phyloP scores from a whole-genome alignment of 192 early-diverging fungal species.

The Coemansia sp. region DNA sequence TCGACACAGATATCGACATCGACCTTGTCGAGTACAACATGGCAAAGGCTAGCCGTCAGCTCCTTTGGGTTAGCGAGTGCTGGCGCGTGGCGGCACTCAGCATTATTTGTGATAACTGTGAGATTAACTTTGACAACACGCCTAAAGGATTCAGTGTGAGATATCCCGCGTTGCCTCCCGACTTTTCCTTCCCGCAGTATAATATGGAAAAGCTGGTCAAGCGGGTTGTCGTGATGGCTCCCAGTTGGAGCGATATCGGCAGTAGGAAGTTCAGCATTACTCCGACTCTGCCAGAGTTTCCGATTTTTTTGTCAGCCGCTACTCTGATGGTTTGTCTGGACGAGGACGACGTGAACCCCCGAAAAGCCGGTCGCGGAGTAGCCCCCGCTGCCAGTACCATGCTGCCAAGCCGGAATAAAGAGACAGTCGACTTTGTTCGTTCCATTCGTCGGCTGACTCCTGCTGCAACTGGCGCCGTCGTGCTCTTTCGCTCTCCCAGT shows the following conservation, averaged over 20 bases:
- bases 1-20: too few species aligned
- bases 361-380: not conserved
- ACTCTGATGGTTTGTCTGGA: not conserved
- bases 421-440: not conserved
- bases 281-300: not conserved
- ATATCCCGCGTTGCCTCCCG: not conserved
- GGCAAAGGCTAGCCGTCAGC: too few species aligned
- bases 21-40: too few species aligned
- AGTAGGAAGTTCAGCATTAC: not conserved
- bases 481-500: not conserved
- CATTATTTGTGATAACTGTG: slow-evolving; percentile 2
- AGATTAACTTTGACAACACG: not conserved
- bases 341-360: not conserved
- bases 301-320: not conserved
- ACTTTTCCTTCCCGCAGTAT: not conserved
- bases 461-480: not conserved
- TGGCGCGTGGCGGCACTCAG: slow-evolving; percentile 4
- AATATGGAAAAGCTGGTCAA: not conserved
- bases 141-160: not conserved
- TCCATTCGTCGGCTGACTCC: not conserved
- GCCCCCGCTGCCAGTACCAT: not conserved
- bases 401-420: not conserved
- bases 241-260: not conserved
- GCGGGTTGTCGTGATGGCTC: not conserved
- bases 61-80: slow-evolving; percentile 8